Conservation (phyloP, 805 yeast species). For the Metschnikowia borealis region DNA sequence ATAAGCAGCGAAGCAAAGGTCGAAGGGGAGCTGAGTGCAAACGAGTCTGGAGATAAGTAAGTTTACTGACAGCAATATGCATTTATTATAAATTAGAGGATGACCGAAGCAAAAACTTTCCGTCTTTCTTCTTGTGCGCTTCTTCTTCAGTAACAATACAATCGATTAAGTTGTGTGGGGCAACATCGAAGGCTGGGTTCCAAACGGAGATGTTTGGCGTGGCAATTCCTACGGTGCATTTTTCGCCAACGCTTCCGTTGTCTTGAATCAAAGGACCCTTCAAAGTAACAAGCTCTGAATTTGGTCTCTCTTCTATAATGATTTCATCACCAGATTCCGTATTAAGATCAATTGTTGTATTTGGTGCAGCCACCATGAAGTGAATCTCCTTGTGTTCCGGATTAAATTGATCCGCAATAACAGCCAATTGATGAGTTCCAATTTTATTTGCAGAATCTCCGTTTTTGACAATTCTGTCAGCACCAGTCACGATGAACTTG, state of each 20-base stretch:
- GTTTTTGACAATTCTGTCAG: constrained; percentile 87
- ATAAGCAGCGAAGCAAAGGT: neutral
- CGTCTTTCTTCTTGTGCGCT: constrained; percentile 10
- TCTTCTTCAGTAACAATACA: constrained; percentile 81
- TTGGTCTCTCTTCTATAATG: constrained; percentile 83
- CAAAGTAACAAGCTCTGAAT: constrained; percentile 70
- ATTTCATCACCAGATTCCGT: constrained; percentile 71
- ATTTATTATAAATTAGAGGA: neutral
- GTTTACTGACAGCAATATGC: neutral
- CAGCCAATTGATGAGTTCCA: constrained; percentile 87
- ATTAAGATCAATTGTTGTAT: constrained; percentile 75
- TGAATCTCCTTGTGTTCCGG: constrained; percentile 46
- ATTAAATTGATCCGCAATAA: constrained; percentile 55
- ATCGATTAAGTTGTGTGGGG: constrained; percentile 79
- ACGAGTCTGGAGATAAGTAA: neutral
- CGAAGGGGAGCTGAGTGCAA: neutral
- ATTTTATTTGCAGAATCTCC: constrained; percentile 97
- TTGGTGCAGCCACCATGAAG: constrained; percentile 94
- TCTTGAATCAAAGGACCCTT: constrained; percentile 48
- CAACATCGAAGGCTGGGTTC: constrained; percentile 96
- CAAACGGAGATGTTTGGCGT: constrained; percentile 83
- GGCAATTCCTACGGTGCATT: constrained; percentile 67
- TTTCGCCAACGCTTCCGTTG: constrained; percentile 28
- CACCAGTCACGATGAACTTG: constrained; percentile 87
- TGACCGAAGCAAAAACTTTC: constrained; percentile 7